Conservation (phyloP, 2,329 filamentous ascomycete genomes). For the Pseudogymnoascus sp. region DNA sequence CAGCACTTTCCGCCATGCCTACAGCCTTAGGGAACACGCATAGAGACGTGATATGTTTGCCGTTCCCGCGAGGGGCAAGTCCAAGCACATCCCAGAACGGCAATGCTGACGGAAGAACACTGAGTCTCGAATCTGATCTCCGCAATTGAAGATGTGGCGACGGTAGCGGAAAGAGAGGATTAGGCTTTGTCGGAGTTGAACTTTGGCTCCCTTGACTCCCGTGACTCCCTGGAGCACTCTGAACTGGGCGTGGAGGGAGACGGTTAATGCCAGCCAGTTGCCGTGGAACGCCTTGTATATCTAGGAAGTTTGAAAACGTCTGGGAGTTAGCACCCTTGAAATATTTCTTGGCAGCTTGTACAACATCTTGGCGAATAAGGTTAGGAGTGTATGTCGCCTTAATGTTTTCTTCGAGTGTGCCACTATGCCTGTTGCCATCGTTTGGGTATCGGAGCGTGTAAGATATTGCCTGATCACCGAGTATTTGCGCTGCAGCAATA, state of each 20-base stretch:
- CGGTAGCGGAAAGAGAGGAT: slow-evolving; percentile 53
- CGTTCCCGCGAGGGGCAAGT: slow-evolving; percentile 60
- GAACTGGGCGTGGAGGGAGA: slow-evolving; percentile 29
- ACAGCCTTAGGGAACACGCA: slow-evolving; percentile 62
- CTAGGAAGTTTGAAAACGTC: slow-evolving; percentile 43
- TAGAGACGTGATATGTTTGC: slow-evolving; percentile 63
- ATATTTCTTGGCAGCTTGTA: slow-evolving; percentile 36
- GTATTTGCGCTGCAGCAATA: slow-evolving; percentile 59
- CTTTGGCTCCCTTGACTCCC: slow-evolving; percentile 17
- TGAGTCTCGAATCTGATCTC: slow-evolving; percentile 59
- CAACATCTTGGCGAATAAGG: slow-evolving; percentile 39
- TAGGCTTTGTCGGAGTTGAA: slow-evolving; percentile 32
- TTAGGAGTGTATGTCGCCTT: background rate
- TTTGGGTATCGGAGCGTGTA: slow-evolving; percentile 32
- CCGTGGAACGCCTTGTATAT: slow-evolving; percentile 47
- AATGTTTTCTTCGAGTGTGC: background rate
- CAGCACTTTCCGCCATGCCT: slow-evolving; percentile 52
- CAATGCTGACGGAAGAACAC: slow-evolving; percentile 65
- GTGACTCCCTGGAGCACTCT: background rate
- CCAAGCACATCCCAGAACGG: slow-evolving; percentile 77
- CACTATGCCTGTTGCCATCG: slow-evolving; percentile 20
- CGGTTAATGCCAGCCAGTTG: slow-evolving; percentile 44
- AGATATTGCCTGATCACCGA: slow-evolving; percentile 61
- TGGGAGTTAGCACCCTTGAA: slow-evolving; percentile 36
- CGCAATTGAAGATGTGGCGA: slow-evolving; percentile 66